Conservation (phyloP, 2,329 filamentous ascomycete genomes). For the Hypoxylon sp. region DNA sequence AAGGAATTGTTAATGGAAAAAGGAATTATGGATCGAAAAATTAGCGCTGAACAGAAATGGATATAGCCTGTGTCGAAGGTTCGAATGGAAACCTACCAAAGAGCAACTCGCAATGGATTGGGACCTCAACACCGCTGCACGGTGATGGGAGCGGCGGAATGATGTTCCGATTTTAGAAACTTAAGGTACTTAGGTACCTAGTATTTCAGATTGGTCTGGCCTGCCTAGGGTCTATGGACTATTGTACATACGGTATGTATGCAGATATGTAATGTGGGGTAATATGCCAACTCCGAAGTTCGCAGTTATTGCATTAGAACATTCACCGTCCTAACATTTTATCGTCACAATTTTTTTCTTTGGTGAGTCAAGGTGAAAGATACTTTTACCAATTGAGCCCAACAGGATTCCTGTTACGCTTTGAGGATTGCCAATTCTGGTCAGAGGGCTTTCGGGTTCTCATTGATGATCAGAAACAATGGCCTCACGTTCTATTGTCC, state of each 20-base stretch:
- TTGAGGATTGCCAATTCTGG: slow-evolving; percentile 49
- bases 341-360: slow-evolving; percentile 33
- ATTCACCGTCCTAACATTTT: slow-evolving; percentile 27
- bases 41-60: slow-evolving; percentile 18
- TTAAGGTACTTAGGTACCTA: slow-evolving; percentile 14
- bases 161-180: slow-evolving; percentile 5
- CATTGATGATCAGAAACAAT: slow-evolving; percentile 50
- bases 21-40: slow-evolving; percentile 13
- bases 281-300: slow-evolving; percentile 44
- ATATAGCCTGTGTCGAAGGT: slow-evolving; percentile 28
- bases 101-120: not conserved
- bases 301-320: slow-evolving; percentile 36
- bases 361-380: slow-evolving; percentile 28
- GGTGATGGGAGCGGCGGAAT: slow-evolving; percentile 20
- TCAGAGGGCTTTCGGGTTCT: slow-evolving; percentile 51
- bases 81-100: slow-evolving; percentile 24
- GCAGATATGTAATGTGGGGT: slow-evolving; percentile 22
- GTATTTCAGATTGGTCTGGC: not conserved
- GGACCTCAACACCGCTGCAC: not conserved
- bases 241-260: not conserved
- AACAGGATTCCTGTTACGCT: slow-evolving; percentile 28
- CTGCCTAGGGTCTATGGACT: too few species aligned
- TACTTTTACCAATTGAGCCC: slow-evolving; percentile 47
- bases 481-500: slow-evolving; percentile 52
- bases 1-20: slow-evolving; percentile 12